Evolutionary conservation across 2,329 filamentous ascomycete species (phyloP).

Genomic region (Arthrobotrys sinensis): DNA sequence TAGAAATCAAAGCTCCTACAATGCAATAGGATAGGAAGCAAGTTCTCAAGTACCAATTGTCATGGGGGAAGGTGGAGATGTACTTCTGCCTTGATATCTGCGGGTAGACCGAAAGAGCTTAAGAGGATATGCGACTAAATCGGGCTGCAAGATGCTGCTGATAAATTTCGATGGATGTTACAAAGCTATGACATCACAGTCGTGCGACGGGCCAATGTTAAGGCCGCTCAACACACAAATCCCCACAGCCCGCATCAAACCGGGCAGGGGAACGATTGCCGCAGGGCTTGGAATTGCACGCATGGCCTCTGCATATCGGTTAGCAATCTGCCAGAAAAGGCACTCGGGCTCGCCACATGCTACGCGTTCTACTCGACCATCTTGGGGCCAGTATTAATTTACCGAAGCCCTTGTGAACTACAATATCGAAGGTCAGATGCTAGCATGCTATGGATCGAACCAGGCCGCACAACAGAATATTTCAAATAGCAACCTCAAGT

Average conservation of each 20-base stretch:
- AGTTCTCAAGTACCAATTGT: too few relatives aligned
- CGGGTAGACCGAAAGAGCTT: not conserved
- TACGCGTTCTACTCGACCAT: too few relatives aligned
- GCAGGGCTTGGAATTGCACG: not conserved
- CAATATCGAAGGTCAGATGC: too few relatives aligned
- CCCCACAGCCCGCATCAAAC: not conserved
- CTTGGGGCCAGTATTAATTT: too few relatives aligned
- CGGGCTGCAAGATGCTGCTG: conserved; percentile 11
- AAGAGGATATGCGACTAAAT: conserved; percentile 13
- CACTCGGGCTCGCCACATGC: not conserved
- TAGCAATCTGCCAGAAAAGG: not conserved
- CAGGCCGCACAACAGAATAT: too few relatives aligned
- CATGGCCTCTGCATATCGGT: conserved; percentile 1
- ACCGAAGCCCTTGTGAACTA: too few relatives aligned
- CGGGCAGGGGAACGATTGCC: conserved; percentile 29
- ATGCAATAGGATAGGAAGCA: too few relatives aligned
- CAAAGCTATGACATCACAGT: conserved; percentile 38
- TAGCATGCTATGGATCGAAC: too few relatives aligned
- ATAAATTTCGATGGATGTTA: conserved; percentile 27
- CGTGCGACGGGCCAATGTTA: conserved; percentile 19
- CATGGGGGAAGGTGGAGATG: too few relatives aligned
- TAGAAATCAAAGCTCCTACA: too few relatives aligned
- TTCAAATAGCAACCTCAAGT: too few relatives aligned
- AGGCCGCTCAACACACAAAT: conserved; percentile 38
- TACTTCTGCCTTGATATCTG: too few relatives aligned